Evolutionary conservation across 2,329 filamentous ascomycete genomes (phyloP).

Genomic region (Harringtonia aguacate): DNA sequence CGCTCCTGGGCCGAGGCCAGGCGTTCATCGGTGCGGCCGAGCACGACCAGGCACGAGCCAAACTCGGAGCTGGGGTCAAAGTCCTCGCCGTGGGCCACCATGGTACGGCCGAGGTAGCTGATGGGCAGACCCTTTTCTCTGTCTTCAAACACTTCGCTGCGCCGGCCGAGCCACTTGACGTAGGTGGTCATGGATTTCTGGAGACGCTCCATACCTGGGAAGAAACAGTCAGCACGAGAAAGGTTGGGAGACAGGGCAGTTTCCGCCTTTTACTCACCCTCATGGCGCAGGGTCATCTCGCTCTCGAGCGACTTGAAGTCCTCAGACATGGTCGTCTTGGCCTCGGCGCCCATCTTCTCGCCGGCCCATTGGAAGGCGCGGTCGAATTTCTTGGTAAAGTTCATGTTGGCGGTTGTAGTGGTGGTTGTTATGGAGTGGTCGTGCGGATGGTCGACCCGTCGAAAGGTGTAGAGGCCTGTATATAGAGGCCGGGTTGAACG

Average conservation of each 20-base stretch:
- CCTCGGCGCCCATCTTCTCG: slow-evolving; percentile 88
- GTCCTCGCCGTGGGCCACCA: slow-evolving; percentile 85
- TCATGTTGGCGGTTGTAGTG: slow-evolving; percentile 26
- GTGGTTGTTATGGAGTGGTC: neutral
- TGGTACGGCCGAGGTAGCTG: slow-evolving; percentile 69
- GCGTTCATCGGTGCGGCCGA: slow-evolving; percentile 81
- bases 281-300: slow-evolving; percentile 82
- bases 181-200: slow-evolving; percentile 79
- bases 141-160: slow-evolving; percentile 68
- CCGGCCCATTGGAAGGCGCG: slow-evolving; percentile 97
- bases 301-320: slow-evolving; percentile 84
- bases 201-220: slow-evolving; percentile 69
- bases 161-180: slow-evolving; percentile 77
- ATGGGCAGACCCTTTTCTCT: slow-evolving; percentile 78
- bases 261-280: slow-evolving; percentile 49
- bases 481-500: no score
- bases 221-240: neutral
- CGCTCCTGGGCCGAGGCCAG: slow-evolving; percentile 77
- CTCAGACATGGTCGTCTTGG: slow-evolving; percentile 76
- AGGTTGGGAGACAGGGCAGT: neutral
- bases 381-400: slow-evolving; percentile 75
- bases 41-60: slow-evolving; percentile 69
- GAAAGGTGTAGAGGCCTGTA: no score
- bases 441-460: no score
- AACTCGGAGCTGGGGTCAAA: slow-evolving; percentile 88